A percentile compares a stretch with the other conserved stretches of the same genome.
phyloP scores from a whole-genome alignment of 2,329 filamentous ascomycete genomes.

The Chlorencoelia australis region DNA sequence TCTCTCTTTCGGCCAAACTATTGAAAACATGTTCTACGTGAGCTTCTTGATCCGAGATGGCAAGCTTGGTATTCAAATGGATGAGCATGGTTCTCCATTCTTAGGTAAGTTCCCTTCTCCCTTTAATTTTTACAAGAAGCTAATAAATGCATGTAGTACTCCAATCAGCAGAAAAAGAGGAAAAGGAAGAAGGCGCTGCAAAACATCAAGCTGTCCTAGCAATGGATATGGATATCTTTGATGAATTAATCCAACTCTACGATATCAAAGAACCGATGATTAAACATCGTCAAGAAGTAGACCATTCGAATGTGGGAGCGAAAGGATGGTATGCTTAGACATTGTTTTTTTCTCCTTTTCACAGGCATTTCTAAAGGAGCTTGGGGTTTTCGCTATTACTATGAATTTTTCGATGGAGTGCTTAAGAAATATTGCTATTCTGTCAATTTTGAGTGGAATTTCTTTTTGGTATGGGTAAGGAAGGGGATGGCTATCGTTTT shows the following conservation, averaged over 20 bases:
- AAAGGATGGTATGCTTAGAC: conserved; percentile 26
- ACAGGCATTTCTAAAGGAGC: too few relatives aligned
- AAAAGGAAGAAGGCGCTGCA: conserved; percentile 20
- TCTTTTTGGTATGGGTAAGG: too few relatives aligned
- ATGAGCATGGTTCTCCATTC: conserved; percentile 66
- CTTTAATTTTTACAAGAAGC: conserved; percentile 23
- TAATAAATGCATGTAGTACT: conserved; percentile 16
- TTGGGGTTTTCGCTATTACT: too few relatives aligned
- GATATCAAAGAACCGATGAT: conserved; percentile 75
- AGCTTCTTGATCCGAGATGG: conserved; percentile 91
- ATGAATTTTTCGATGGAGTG: too few relatives aligned
- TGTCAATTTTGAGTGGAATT: too few relatives aligned
- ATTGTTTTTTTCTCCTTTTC: too few relatives aligned
- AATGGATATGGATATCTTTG: conserved; percentile 79
- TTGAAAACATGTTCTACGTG: conserved; percentile 95
- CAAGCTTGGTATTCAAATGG: conserved; percentile 60
- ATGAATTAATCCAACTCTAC: conserved; percentile 64
- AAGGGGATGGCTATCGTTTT: too few relatives aligned
- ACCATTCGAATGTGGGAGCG: conserved; percentile 15
- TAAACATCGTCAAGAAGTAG: conserved; percentile 57
- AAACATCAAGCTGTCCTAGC: conserved; percentile 82
- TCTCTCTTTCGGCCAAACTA: conserved; percentile 79
- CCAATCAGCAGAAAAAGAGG: conserved; percentile 9
- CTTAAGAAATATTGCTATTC: too few relatives aligned
- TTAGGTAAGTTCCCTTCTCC: conserved; percentile 50